Base-by-base conservation (phyloP, 805 yeast species). In the Saturnispora dispora region DNA sequence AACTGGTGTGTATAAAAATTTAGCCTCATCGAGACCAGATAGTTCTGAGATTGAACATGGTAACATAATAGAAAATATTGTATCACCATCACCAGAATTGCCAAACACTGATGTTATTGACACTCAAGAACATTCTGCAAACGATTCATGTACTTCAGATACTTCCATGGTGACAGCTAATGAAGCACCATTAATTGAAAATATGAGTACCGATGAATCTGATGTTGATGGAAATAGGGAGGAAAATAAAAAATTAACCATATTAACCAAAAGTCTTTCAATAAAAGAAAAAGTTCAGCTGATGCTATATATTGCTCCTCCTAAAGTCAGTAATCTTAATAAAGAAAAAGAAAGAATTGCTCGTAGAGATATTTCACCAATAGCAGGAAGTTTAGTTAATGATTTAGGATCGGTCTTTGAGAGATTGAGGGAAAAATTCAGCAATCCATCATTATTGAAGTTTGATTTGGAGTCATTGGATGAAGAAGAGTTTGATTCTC, bases 331-430 rank as follows among this genome's bases (percentile, higher is more conserved):
- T 18, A 48, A 48, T 15, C 43, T 48, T 7, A 48, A 25, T 17
- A 60, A 69, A 20, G 68, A 64, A 27, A 73, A 74, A 50, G 48
- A 67, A 0, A 71, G 69, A 48, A 77, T 77, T 47, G 79, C 81
- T 2, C 66, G 77, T 54, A 65, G 77, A 46, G 81, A 77, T 54
- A 69, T 77, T 5, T 62, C 74, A 6, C 72, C 73, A 3, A 58
- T 57, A 45, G 64, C 68, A 40, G 52, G 53, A n/a, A 64, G 65
- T 23, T 42, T 69, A 2, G 42, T 68, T 4, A 47, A 53, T 4
- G 57, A 50, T 1, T 59, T 63, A 2, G 47, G 52, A 11, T 53
- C 58, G 20, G 43, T 59, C 9, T 39, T 67, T 2, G 63, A 58
- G 3, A 45, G 35, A 5, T 36, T 63, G 32, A 63, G 57, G 48